Evolutionary conservation across 2,329 filamentous ascomycete species (phyloP).

Genomic region (Trichophyton benhamiae): DNA sequence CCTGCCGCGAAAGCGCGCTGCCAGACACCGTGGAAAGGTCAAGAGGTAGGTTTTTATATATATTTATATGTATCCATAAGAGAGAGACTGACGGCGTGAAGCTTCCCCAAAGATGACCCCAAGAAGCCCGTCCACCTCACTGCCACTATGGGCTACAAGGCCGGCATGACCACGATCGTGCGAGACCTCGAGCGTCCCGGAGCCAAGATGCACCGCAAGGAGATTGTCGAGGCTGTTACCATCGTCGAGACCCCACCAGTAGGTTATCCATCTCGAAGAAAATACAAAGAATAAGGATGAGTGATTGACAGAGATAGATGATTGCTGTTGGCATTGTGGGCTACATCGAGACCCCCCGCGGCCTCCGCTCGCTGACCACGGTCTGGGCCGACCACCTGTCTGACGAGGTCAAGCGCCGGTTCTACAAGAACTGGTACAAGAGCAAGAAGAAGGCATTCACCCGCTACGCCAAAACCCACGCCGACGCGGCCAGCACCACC

Average conservation of each 20-base stretch:
- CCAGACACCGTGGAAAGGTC: slow-evolving; percentile 91
- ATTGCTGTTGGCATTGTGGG: slow-evolving; percentile 99
- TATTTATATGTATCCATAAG: not conserved
- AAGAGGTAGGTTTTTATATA: slow-evolving; percentile 61
- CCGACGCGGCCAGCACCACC: slow-evolving; percentile 85
- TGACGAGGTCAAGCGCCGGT: slow-evolving; percentile 97
- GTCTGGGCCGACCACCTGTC: slow-evolving; percentile 99
- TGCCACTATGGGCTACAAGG: slow-evolving; percentile 98
- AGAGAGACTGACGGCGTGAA: slow-evolving; percentile 26
- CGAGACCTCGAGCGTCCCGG: slow-evolving; percentile 97
- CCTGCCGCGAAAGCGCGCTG: slow-evolving; percentile 80
- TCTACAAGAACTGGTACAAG: slow-evolving; percentile 99
- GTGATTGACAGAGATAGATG: slow-evolving; percentile 52
- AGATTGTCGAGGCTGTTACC: slow-evolving; percentile 79
- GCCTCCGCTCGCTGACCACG: slow-evolving; percentile 97
- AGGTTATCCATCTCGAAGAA: slow-evolving; percentile 33
- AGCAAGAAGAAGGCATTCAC: slow-evolving; percentile 99
- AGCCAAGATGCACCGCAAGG: slow-evolving; percentile 99
- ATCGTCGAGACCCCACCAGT: slow-evolving; percentile 91
- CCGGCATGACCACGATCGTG: slow-evolving; percentile 99
- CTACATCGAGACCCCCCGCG: slow-evolving; percentile 99
- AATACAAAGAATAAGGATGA: too few species aligned
- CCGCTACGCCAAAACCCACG: slow-evolving; percentile 99
- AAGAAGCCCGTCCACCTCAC: slow-evolving; percentile 99
- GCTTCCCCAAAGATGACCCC: slow-evolving; percentile 99